These are phyloP conservation scores for Pseudopithomyces maydicus DNA, from an alignment of 2,329 filamentous ascomycete genomes.

Conservation along the genomic window DNA sequence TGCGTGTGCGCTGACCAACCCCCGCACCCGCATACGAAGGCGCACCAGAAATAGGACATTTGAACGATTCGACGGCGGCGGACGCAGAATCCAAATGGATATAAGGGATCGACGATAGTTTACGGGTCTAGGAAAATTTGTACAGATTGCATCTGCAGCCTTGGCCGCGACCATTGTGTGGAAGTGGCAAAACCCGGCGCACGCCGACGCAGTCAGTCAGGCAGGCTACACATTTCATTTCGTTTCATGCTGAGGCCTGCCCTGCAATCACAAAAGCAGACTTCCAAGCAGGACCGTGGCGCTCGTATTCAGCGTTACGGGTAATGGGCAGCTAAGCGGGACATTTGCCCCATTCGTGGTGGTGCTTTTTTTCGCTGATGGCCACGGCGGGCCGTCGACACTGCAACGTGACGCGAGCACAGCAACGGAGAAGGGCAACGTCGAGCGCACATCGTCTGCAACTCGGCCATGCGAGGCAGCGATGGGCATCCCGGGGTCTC, in stretches of 20 bases:
- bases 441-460: background rate
- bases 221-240: background rate
- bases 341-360: slow-evolving; percentile 1
- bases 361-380: slow-evolving; percentile 1
- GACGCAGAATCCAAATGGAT: background rate
- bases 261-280: background rate
- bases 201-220: background rate
- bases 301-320: slow-evolving; percentile 1
- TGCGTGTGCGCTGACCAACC: too few relatives aligned
- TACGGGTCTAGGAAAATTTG: background rate
- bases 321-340: background rate
- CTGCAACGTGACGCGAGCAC: slow-evolving; percentile 1
- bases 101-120: slow-evolving; percentile 2
- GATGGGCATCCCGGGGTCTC: background rate
- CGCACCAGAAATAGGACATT: slow-evolving; percentile 2
- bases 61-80: slow-evolving; percentile 4
- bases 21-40: background rate
- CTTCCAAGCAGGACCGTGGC: background rate
- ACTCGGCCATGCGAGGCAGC: background rate
- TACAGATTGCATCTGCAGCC: background rate
- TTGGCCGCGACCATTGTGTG: background rate
- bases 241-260: background rate
- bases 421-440: background rate
- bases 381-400: background rate
- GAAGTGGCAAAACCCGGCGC: background rate